A percentile compares a stretch with the other conserved stretches of the same genome.
phyloP scores from a whole-genome alignment of 2,329 filamentous ascomycete species.

The Fusarium staphyleae region DNA sequence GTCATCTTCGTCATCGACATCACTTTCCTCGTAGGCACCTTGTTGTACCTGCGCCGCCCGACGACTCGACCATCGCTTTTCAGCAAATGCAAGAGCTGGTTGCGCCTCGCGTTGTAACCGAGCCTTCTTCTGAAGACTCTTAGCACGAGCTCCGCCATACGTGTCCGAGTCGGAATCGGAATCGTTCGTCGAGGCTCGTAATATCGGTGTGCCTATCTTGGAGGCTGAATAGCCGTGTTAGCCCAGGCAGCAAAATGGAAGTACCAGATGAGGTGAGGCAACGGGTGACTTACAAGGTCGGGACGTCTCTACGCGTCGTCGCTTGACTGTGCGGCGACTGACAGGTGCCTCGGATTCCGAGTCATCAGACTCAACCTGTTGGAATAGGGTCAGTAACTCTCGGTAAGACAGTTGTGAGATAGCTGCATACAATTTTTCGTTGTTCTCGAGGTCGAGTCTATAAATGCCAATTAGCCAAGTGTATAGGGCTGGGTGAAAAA shows the following conservation, averaged over 20 bases:
- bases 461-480: conserved; percentile 43
- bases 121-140: conserved; percentile 76
- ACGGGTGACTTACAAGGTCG: conserved; percentile 61
- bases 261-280: neutral
- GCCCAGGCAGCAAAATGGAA: conserved; percentile 13
- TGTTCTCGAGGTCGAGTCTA: conserved; percentile 65
- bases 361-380: conserved; percentile 61
- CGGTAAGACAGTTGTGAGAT: neutral
- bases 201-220: conserved; percentile 64
- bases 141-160: conserved; percentile 79
- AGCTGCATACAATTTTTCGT: conserved; percentile 61
- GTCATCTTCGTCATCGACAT: conserved; percentile 69
- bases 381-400: conserved; percentile 20
- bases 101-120: conserved; percentile 75
- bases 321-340: conserved; percentile 67
- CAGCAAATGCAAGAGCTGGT: conserved; percentile 70
- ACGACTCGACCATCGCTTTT: conserved; percentile 91
- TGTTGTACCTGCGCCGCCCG: conserved; percentile 76
- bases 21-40: conserved; percentile 71
- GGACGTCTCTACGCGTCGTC: conserved; percentile 72
- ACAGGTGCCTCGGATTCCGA: conserved; percentile 75
- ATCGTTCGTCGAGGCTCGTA: conserved; percentile 62
- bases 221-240: conserved; percentile 55
- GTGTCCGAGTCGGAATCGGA: conserved; percentile 77
- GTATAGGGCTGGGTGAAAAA: conserved; percentile 21